These are phyloP conservation scores for Kewa caespitosa DNA, from an alignment of 179 eudicot species.

Conservation along the genomic window DNA sequence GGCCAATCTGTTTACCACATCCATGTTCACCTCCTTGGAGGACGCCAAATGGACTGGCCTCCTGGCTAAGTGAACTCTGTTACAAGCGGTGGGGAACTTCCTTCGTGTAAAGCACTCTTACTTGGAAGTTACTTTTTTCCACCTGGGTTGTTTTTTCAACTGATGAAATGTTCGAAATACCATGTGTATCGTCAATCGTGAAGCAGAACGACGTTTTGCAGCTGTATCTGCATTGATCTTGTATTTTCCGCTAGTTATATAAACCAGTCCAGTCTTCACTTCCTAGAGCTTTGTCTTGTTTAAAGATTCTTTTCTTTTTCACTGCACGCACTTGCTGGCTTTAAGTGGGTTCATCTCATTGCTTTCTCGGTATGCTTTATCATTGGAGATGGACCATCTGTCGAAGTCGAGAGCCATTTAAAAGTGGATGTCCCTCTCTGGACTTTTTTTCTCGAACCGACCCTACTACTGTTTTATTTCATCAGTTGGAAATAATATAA, in stretches of 20 bases:
- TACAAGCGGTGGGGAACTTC: no score
- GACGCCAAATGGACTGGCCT: slow-evolving; percentile 98
- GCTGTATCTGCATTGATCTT: background rate
- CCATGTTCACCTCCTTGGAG: slow-evolving; percentile 94
- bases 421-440: background rate
- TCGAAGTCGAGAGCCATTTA: background rate
- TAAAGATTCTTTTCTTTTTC: background rate
- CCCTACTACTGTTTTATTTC: slow-evolving; percentile 2
- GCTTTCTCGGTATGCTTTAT: background rate
- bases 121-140: no score
- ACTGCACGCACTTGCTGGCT: background rate
- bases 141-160: background rate
- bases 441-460: no score
- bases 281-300: background rate
- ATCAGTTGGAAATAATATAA: background rate
- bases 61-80: slow-evolving; percentile 41
- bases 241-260: background rate
- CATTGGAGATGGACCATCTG: background rate
- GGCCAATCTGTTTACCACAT: slow-evolving; percentile 98
- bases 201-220: background rate
- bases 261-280: background rate
- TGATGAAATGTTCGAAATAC: background rate
- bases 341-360: slow-evolving; percentile 19
- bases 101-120: no score
- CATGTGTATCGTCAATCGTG: background rate